These are phyloP conservation scores for Dryas octopetala DNA, from an alignment of 306 rosid species.

Conservation along the genomic window DNA sequence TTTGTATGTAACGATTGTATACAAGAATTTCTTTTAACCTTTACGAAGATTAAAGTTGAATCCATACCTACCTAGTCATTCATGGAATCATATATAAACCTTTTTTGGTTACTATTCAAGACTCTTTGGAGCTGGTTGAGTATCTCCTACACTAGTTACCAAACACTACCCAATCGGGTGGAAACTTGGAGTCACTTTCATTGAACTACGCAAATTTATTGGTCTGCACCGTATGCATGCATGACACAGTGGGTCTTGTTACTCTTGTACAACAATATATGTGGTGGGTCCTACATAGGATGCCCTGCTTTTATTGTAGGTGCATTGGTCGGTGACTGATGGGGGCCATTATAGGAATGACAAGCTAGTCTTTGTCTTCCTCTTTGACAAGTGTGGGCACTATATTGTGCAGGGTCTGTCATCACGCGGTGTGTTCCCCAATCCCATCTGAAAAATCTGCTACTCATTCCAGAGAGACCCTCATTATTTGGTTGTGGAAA, in stretches of 20 bases:
- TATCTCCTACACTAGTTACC: not conserved
- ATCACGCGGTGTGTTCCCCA: not conserved
- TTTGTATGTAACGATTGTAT: too few relatives aligned
- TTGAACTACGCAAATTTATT: slow-evolving; percentile 8
- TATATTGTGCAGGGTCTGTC: not conserved
- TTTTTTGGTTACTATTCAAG: too few relatives aligned
- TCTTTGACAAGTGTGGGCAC: not conserved
- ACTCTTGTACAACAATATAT: not conserved
- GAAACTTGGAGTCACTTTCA: not conserved
- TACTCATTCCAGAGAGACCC: not conserved
- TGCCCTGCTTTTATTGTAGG: slow-evolving; percentile 4
- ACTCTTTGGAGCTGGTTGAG: too few relatives aligned
- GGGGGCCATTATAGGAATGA: slow-evolving; percentile 6
- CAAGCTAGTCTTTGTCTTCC: not conserved
- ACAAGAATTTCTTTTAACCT: too few relatives aligned
- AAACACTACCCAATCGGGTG: not conserved
- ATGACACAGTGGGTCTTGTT: not conserved
- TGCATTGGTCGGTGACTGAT: slow-evolving; percentile 32
- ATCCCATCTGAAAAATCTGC: not conserved
- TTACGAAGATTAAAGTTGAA: too few relatives aligned
- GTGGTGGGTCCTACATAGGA: slow-evolving; percentile 30
- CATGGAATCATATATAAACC: too few relatives aligned
- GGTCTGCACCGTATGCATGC: slow-evolving; percentile 6
- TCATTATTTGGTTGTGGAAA: slow-evolving; percentile 10
- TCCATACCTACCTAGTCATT: too few relatives aligned